Evolutionary conservation across 2,329 filamentous ascomycete genomes (phyloP), one percentile per base, ranked within the genome.

Genomic region (Diplocarpon mali): DNA sequence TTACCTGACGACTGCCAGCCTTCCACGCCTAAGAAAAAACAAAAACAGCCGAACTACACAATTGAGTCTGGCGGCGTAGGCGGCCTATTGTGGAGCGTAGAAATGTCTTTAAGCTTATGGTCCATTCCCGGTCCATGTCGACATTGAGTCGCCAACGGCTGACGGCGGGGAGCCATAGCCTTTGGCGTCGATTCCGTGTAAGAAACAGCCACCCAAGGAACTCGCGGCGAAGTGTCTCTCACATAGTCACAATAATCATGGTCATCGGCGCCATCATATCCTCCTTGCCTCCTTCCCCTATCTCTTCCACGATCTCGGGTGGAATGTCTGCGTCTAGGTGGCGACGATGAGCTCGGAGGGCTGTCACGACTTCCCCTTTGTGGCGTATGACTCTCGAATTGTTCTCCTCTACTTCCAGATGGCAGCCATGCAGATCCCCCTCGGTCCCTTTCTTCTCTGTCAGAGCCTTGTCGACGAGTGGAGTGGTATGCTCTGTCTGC

Each of bases 191-290:
- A 7, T 24, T 24, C 20, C 20, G 3, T 24, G 20, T 24, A 24
- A 24, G 20, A 24, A 24, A 24, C 20, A 4, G 20, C 3, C 20
- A 13, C 35, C 40, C 14, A 17, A 24, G 2, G 15, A 31, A 16
- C 13, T 17, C 5, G 9, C 32, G 10, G 29, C 24, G 30, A 17
- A 2, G 10, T 6, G 14, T 42, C 14, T 36, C 32, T 17, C 14
- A 7, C 7, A 20, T 42, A 27, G 2, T 35, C 39, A 11, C 24
- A 13, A 35, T 35, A 35, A n/a, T 29, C 17, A 2, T 36, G 31
- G 35, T 42, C 32, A 14, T 28, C 32, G 17, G 24, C 40, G 13
- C 40, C 40, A 30, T 42, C 40, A 36, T 42, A 42, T 17, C 40
- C 32, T 2, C 32, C n/a, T 13, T 4, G 5, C 15, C 32, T 36